phyloP scores from a whole-genome alignment of 2,329 filamentous ascomycete species.

The Metarhizium album region DNA sequence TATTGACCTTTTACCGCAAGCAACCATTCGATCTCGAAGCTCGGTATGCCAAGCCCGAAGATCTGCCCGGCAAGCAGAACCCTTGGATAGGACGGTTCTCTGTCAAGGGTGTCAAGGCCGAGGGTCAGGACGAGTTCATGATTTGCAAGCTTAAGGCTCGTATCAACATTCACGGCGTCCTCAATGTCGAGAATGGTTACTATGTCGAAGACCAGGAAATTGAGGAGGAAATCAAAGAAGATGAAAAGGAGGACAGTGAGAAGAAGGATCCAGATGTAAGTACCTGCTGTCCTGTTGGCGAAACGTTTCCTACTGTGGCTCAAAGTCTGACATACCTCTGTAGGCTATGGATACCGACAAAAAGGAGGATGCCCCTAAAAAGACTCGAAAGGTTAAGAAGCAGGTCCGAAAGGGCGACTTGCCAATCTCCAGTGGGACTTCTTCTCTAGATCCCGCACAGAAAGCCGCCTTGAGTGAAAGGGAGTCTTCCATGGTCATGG shows the following conservation, averaged over 20 bases:
- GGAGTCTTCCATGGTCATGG: constrained; percentile 87
- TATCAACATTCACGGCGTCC: constrained; percentile 88
- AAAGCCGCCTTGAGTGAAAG: constrained; percentile 66
- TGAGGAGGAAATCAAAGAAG: constrained; percentile 80
- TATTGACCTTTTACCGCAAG: constrained; percentile 98
- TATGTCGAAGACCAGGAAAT: constrained; percentile 97
- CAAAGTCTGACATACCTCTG: not conserved
- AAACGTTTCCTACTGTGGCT: not conserved
- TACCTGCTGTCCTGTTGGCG: constrained; percentile 16
- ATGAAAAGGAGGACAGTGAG: constrained; percentile 57
- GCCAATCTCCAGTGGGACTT: constrained; percentile 73
- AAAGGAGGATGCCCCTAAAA: constrained; percentile 59
- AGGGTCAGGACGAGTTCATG: constrained; percentile 95
- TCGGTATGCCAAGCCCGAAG: constrained; percentile 77
- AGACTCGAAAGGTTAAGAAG: constrained; percentile 98
- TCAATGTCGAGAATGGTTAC: constrained; percentile 95
- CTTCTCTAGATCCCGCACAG: constrained; percentile 58
- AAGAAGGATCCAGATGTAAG: constrained; percentile 67
- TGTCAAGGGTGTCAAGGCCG: constrained; percentile 92
- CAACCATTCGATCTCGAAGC: constrained; percentile 95
- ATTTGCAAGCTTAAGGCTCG: constrained; percentile 99
- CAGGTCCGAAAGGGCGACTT: constrained; percentile 96
- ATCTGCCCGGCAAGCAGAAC: constrained; percentile 78
- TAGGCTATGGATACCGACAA: constrained; percentile 81
- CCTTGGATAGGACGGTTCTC: constrained; percentile 97